Conservation (phyloP, 78 protist species). For the Dictyostelium firmibasis region DNA sequence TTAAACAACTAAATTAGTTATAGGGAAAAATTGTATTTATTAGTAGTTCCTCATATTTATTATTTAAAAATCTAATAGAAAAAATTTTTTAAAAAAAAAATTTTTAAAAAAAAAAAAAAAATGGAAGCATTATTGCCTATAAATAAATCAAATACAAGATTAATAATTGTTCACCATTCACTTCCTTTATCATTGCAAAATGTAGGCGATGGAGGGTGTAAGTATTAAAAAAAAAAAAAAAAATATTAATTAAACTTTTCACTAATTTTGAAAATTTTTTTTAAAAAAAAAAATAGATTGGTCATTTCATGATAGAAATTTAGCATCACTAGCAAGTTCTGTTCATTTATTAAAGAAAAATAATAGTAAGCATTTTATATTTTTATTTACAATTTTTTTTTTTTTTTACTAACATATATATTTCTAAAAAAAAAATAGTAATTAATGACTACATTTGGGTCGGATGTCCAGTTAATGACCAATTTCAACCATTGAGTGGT, state of each 20-base stretch:
- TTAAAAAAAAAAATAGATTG: no score
- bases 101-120: not conserved
- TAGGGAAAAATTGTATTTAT: not conserved
- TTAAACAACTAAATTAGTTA: no score
- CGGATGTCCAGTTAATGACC: conserved; percentile 51
- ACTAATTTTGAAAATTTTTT: no score
- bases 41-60: not conserved
- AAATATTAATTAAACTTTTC: not conserved
- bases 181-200: conserved; percentile 40
- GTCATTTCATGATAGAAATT: conserved; percentile 62
- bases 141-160: not conserved
- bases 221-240: no score
- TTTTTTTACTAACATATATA: not conserved
- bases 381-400: not conserved
- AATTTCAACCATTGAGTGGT: not conserved
- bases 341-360: conserved; percentile 26
- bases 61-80: not conserved
- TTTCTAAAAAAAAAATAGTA: conserved; percentile 7
- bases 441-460: conserved; percentile 32
- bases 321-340: conserved; percentile 34
- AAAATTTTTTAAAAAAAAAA: not conserved
- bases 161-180: conserved; percentile 33
- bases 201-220: conserved; percentile 9
- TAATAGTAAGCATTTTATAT: conserved; percentile 17
- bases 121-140: conserved; percentile 27